Base-by-base conservation (phyloP, 1,284 basidiomycete genomes). In the Tranzscheliella williamsii region DNA sequence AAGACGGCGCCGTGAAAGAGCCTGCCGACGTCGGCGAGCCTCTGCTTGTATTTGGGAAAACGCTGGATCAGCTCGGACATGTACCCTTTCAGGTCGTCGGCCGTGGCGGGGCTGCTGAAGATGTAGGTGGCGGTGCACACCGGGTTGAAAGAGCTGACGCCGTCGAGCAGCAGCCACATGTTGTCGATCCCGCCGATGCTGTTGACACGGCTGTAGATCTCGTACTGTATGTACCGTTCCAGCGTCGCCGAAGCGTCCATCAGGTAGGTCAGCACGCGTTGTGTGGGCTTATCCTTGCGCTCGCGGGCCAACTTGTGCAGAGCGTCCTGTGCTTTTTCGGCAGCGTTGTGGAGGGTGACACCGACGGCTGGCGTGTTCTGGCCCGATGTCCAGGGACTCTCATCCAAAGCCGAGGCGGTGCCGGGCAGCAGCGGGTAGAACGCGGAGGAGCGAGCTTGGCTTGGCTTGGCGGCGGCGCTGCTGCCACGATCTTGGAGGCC, bases 11-110 rank as follows among this genome's bases (percentile, higher is more conserved):
- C 68, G 33, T 72, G 69, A 37, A 69, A 75, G 36, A 62, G 47
- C 5, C 70, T 39, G 11, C 57, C 57, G 11, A 48, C 38, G 36
- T 71, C 55, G 23, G 58, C 49, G 7, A 76, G 47, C 27, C 55
- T 63, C 38, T 70, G 58, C n/a, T 36, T 53, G 38, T 75, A 76
- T 30, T 68, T 67, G 20, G 74, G 74, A 36, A 75, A 76, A 13
- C 49, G 40, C 4, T 48, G 47, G 17, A 55, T 49, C 48, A 71
- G 70, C 13, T 42, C 33, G 2, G 29, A 12, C 31, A 72, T 38
- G 9, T 63, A 54, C 4, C 51, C 50, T 11, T 56, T 33, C 27
- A 73, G 34, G 6, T 52, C 38, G 4, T 54, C 42, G 18, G 58
- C 40, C 18, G 57, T 43, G 11, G 64, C 26, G 2, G 58, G 52